Evolutionary conservation across 2,329 filamentous ascomycete genomes (phyloP), one percentile per base, ranked within the genome.

Genomic region (Huntiella bhutanensis): DNA sequence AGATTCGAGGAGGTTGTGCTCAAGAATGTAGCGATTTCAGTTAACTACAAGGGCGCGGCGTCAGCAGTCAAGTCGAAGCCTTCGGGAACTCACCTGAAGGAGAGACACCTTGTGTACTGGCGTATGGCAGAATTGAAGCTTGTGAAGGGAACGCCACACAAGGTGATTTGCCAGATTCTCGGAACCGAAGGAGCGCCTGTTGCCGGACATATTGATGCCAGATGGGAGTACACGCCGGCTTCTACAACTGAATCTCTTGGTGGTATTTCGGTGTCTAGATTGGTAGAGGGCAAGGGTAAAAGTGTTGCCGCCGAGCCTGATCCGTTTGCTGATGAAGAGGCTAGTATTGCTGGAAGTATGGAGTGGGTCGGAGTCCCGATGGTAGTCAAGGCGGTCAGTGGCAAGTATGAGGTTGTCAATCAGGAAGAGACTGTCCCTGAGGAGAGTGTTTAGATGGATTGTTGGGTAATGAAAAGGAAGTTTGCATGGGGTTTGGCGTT

Each of bases 41-140:
- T 80, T 28, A 75, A 73, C 1, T 80, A 92, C 53, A 78, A 83
- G 38, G 77, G 80, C 34, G 67, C 66, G 52, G 75, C 82, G 0
- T 70, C 65, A 3, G 70, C 71, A 12, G 84, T 77, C 47, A 81
- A 85, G 60, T 83, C 79, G 11, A 88, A 87, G 58, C 84, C 84
- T 0, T 65, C 73, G 0, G 83, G 83, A n/a, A 85, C 75, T 1
- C 86, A 88, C 56, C 67, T 81, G 16, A 80, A 80, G 55, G 82
- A 88, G 39, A 80, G 80, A 55, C 77, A 78, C 40, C 58, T 85
- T 17, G 77, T 91, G 10, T 86, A 82, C 66, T 92, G 84, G 83
- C 76, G 79, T 11, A 62, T 91, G 0, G 79, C 79, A 40, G 80
- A 92, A 51, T 66, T 96, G 12, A 22, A 38, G 28, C 40, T 49